A percentile compares a stretch with the other conserved stretches of the same genome.
These are phyloP conservation scores for Pisolithus marmoratus DNA, from an alignment of 768 basidiomycete species.

Conservation along the genomic window DNA sequence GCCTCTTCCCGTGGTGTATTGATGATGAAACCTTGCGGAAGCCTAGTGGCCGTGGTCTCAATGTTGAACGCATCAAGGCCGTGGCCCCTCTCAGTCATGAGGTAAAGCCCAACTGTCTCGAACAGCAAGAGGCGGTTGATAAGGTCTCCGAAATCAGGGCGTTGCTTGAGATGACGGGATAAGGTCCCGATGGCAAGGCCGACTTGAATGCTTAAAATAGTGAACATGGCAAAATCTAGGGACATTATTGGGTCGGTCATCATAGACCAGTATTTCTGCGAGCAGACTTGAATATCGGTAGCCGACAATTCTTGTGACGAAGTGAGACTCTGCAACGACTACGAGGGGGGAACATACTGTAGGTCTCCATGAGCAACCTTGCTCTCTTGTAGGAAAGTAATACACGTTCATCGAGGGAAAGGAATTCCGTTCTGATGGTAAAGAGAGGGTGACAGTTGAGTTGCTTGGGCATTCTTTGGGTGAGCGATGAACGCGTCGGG, in stretches of 20 bases:
- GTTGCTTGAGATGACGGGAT: slow-evolving; percentile 40
- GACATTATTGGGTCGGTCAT: slow-evolving; percentile 49
- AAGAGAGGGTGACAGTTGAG: slow-evolving; percentile 40
- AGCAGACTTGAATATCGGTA: slow-evolving; percentile 44
- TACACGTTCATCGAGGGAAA: slow-evolving; percentile 41
- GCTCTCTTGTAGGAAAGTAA: slow-evolving; percentile 47
- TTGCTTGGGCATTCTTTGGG: slow-evolving; percentile 4
- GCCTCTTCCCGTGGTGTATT: slow-evolving; percentile 54
- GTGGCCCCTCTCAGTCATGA: slow-evolving; percentile 52
- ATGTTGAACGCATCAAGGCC: slow-evolving; percentile 58
- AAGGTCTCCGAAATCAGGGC: slow-evolving; percentile 45
- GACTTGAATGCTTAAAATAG: slow-evolving; percentile 46
- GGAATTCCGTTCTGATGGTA: slow-evolving; percentile 36
- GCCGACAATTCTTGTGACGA: slow-evolving; percentile 27
- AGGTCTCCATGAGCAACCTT: slow-evolving; percentile 42
- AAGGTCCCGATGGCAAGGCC: slow-evolving; percentile 52
- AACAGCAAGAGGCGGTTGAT: slow-evolving; percentile 47
- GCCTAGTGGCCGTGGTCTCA: slow-evolving; percentile 54
- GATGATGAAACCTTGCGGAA: slow-evolving; percentile 44
- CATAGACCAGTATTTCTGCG: slow-evolving; percentile 46
- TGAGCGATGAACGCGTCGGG: not conserved
- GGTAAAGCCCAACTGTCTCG: slow-evolving; percentile 48
- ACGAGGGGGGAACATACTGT: slow-evolving; percentile 30
- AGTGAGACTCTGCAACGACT: not conserved
- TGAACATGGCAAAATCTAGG: slow-evolving; percentile 48